Conservation (phyloP, 2,329 filamentous ascomycete genomes). For the Harringtonia lauricola region DNA sequence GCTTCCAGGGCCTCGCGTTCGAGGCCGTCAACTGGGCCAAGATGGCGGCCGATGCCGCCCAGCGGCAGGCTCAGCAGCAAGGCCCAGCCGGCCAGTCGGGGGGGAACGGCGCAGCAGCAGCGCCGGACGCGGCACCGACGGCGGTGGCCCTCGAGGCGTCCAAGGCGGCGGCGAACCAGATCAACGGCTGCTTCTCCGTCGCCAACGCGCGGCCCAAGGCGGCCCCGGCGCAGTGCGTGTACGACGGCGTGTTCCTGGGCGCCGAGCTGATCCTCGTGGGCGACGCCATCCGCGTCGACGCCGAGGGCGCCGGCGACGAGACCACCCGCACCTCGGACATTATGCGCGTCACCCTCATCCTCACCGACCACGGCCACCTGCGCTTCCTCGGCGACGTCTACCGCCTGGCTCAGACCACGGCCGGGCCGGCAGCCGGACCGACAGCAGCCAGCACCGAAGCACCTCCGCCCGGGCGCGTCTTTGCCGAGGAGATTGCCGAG, state of each 20-base stretch:
- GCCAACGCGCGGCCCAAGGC: constrained; percentile 17
- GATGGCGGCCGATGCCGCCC: constrained; percentile 11
- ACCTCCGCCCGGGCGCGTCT: constrained; percentile 13
- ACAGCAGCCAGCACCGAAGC: constrained; percentile 6
- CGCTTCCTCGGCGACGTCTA: constrained; percentile 19
- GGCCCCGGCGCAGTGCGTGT: constrained; percentile 12
- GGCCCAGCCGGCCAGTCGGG: background rate
- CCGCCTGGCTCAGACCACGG: constrained; percentile 11
- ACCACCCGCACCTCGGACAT: constrained; percentile 25
- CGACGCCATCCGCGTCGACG: constrained; percentile 22
- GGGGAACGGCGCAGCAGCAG: background rate
- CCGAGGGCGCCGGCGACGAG: constrained; percentile 2
- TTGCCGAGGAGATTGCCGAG: constrained; percentile 17
- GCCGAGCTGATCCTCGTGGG: constrained; percentile 23
- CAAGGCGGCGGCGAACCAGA: constrained; percentile 23
- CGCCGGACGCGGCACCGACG: constrained; percentile 4
- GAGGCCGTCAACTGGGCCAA: constrained; percentile 19
- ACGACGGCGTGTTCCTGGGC: constrained; percentile 23
- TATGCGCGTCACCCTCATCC: constrained; percentile 19
- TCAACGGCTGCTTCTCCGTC: constrained; percentile 23
- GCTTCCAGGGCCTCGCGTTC: constrained; percentile 16
- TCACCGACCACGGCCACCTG: constrained; percentile 10
- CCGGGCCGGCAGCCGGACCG: background rate
- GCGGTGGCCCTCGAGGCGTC: constrained; percentile 26
- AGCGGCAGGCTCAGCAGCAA: constrained; percentile 8